phyloP scores from a whole-genome alignment of 371 early-diverging fungal genomes.

The Paraphysoderma sedebokerense region DNA sequence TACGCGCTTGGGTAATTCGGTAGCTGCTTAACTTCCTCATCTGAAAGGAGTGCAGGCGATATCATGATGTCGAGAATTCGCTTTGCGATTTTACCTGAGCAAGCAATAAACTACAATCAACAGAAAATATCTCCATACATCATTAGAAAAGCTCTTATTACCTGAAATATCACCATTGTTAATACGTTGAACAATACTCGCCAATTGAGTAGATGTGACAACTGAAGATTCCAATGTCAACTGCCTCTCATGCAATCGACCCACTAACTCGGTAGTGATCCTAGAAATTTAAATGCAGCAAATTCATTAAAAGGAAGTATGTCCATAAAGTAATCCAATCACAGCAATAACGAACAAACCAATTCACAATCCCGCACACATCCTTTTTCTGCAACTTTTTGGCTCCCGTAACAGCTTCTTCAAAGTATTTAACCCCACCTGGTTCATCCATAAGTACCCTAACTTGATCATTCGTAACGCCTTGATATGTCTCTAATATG shows the following conservation, averaged over 20 bases:
- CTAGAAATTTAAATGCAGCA: constrained; percentile 15
- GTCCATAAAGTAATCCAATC: background rate
- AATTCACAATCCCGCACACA: constrained; percentile 21
- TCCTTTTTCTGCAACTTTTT: constrained; percentile 21
- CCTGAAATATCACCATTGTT: constrained; percentile 36
- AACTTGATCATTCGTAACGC: constrained; percentile 31
- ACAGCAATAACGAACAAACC: constrained; percentile 10
- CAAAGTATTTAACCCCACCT: constrained; percentile 53
- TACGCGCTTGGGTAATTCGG: too few species aligned
- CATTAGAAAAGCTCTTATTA: constrained; percentile 8
- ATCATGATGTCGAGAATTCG: constrained; percentile 45
- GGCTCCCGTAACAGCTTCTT: constrained; percentile 17
- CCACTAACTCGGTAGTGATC: constrained; percentile 62
- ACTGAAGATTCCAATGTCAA: constrained; percentile 32
- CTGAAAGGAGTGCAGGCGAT: too few species aligned
- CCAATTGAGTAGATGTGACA: constrained; percentile 37
- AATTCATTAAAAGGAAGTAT: constrained; percentile 1
- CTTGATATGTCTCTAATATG: constrained; percentile 36
- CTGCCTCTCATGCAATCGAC: constrained; percentile 39
- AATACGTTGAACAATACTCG: constrained; percentile 42
- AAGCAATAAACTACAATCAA: background rate
- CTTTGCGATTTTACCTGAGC: constrained; percentile 39
- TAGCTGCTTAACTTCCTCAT: too few species aligned
- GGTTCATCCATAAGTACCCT: constrained; percentile 49
- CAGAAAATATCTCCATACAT: background rate